Percentiles rank a stretch among this genome's conserved stretches.
Evolutionary conservation across 2,329 filamentous ascomycete genomes (phyloP).

Genomic region (Penicillium vulpinum): DNA sequence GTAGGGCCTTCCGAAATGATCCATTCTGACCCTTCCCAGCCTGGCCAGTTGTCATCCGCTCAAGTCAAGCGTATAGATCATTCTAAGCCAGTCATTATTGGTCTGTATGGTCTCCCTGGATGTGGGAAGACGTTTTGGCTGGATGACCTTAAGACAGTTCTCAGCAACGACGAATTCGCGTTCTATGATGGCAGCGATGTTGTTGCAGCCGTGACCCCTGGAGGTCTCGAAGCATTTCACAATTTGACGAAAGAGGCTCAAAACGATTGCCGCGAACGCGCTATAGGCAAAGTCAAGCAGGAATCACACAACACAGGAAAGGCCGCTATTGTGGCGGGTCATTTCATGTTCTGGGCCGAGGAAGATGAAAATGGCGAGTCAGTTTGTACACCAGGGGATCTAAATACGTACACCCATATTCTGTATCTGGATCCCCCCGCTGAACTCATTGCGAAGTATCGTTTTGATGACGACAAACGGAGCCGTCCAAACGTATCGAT

Average conservation of each 20-base stretch:
- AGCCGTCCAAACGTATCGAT: constrained; percentile 36
- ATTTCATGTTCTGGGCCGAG: constrained; percentile 57
- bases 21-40: no score
- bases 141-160: constrained; percentile 39
- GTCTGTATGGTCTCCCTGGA: constrained; percentile 57
- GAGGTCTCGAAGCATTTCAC: constrained; percentile 53
- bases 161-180: constrained; percentile 39
- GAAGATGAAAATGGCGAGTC: constrained; percentile 16
- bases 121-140: constrained; percentile 55
- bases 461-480: constrained; percentile 41
- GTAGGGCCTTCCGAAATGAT: neutral
- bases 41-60: constrained; percentile 7
- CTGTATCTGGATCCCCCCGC: constrained; percentile 54
- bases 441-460: constrained; percentile 40
- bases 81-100: constrained; percentile 46
- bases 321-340: constrained; percentile 54
- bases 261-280: constrained; percentile 41
- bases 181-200: constrained; percentile 57
- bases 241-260: constrained; percentile 40
- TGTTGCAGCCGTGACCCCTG: constrained; percentile 46
- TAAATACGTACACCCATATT: constrained; percentile 56
- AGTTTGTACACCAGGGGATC: constrained; percentile 51
- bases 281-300: constrained; percentile 49
- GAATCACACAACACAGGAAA: constrained; percentile 37
- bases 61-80: neutral